Evolutionary conservation across 306 rosid genomes (phyloP).

Genomic region (Cucumis melo): DNA sequence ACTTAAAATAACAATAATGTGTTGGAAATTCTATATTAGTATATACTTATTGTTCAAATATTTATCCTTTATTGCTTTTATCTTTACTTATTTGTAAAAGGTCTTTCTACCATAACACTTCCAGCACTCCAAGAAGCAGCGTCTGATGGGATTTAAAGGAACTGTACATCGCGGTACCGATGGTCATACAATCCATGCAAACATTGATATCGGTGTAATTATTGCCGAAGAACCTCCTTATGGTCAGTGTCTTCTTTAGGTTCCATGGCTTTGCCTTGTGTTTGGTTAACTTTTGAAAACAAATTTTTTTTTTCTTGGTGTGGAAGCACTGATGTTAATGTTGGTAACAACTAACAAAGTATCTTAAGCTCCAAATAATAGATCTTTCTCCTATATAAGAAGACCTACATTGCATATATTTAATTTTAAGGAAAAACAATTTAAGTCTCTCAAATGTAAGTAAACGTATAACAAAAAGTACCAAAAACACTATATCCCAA

Average conservation of each 20-base stretch:
- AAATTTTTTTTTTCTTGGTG: slow-evolving; percentile 3
- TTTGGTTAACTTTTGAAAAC: neutral
- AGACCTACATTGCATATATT: too few relatives aligned
- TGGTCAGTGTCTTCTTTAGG: slow-evolving; percentile 43
- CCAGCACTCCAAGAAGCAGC: slow-evolving; percentile 65
- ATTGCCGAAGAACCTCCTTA: slow-evolving; percentile 98
- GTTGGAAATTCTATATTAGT: too few relatives aligned
- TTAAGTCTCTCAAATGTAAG: too few relatives aligned
- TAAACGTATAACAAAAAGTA: too few relatives aligned
- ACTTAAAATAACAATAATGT: too few relatives aligned
- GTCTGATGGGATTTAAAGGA: slow-evolving; percentile 99
- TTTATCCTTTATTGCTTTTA: too few relatives aligned
- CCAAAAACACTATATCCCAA: too few relatives aligned
- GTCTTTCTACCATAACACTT: too few relatives aligned
- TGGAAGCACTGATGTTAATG: neutral
- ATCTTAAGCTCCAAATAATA: neutral
- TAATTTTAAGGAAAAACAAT: too few relatives aligned
- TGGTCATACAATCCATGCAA: slow-evolving; percentile 98
- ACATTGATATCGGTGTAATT: slow-evolving; percentile 93
- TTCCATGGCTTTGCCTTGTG: neutral
- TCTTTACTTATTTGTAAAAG: too few relatives aligned
- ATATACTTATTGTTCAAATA: too few relatives aligned
- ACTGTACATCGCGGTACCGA: slow-evolving; percentile 98
- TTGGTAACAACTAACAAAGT: neutral
- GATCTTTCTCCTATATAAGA: too few relatives aligned